Evolutionary conservation across 208 protist species (phyloP).

Genomic region (Trypanosoma boissoni): DNA sequence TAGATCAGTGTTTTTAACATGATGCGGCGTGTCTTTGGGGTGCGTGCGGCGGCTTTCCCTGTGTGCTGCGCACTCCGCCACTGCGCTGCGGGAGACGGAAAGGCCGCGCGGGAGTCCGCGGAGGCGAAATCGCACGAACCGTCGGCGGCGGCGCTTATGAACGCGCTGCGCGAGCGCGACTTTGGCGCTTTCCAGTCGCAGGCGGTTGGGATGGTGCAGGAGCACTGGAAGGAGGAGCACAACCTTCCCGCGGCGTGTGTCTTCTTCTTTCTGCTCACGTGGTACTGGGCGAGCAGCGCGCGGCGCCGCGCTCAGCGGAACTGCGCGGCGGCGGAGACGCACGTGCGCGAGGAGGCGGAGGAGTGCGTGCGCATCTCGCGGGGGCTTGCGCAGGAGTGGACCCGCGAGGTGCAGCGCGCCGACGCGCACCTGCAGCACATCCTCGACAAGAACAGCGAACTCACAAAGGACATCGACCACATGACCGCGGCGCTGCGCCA

Average conservation of each 20-base stretch:
- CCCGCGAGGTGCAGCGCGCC: conserved; percentile 45
- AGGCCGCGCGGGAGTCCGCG: conserved; percentile 6
- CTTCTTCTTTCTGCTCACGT: conserved; percentile 50
- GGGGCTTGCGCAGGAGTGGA: conserved; percentile 56
- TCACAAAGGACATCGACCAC: conserved; percentile 78
- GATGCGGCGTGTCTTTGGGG: background rate
- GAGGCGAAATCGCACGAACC: conserved; percentile 24
- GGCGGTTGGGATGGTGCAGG: conserved; percentile 56
- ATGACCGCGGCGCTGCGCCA: conserved; percentile 76
- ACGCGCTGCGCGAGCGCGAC: conserved; percentile 58
- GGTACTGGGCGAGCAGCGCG: conserved; percentile 70
- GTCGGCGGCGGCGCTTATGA: conserved; percentile 46
- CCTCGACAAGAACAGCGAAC: conserved; percentile 78
- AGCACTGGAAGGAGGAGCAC: conserved; percentile 69
- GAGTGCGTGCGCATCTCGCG: conserved; percentile 53
- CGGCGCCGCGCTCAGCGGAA: conserved; percentile 57
- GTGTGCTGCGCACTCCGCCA: background rate
- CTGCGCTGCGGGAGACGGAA: conserved; percentile 11
- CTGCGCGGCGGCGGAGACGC: conserved; percentile 41
- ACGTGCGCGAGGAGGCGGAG: conserved; percentile 49
- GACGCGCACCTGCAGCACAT: conserved; percentile 72
- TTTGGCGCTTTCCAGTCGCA: conserved; percentile 58
- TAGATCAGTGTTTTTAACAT: too few relatives aligned
- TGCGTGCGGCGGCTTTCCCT: background rate
- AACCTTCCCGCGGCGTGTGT: conserved; percentile 55